Evolutionary conservation across 2,329 filamentous ascomycete genomes (phyloP).

Genomic region (Fusarium fracticaudum): DNA sequence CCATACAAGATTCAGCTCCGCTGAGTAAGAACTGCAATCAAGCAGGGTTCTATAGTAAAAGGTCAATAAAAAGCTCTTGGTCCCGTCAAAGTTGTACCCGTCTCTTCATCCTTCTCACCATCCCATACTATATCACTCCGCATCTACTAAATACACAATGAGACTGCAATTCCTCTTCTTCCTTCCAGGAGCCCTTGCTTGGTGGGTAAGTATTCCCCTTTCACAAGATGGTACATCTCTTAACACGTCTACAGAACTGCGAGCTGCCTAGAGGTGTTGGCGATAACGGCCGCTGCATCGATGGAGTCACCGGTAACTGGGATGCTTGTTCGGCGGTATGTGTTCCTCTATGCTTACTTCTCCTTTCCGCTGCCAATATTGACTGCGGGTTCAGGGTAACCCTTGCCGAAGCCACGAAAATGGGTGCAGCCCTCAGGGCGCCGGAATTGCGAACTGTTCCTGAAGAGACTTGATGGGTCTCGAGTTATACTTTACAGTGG

Average conservation of each 20-base stretch:
- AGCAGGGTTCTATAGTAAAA: not conserved
- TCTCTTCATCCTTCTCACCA: not conserved
- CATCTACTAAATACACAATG: not conserved
- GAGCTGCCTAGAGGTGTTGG: not conserved
- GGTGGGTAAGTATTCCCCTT: not conserved
- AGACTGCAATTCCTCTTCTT: not conserved
- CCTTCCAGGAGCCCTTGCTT: not conserved
- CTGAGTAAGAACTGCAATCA: accelerated
- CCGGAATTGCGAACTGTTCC: not conserved
- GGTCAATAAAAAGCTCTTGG: not conserved
- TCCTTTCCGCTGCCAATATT: too few species aligned
- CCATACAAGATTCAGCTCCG: not conserved
- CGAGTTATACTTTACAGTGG: too few species aligned
- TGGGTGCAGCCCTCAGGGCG: not conserved
- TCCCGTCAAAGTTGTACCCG: not conserved
- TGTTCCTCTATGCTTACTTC: too few species aligned
- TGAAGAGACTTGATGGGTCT: too few species aligned
- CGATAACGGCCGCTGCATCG: not conserved
- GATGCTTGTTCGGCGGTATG: not conserved
- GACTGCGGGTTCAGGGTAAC: too few species aligned
- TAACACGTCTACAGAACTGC: not conserved
- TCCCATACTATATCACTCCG: not conserved
- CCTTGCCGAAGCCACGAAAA: not conserved
- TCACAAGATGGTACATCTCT: not conserved
- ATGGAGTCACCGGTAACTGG: not conserved